Conservation (phyloP, 2,329 filamentous ascomycete species). For the Aspergillus aculeatinus region DNA sequence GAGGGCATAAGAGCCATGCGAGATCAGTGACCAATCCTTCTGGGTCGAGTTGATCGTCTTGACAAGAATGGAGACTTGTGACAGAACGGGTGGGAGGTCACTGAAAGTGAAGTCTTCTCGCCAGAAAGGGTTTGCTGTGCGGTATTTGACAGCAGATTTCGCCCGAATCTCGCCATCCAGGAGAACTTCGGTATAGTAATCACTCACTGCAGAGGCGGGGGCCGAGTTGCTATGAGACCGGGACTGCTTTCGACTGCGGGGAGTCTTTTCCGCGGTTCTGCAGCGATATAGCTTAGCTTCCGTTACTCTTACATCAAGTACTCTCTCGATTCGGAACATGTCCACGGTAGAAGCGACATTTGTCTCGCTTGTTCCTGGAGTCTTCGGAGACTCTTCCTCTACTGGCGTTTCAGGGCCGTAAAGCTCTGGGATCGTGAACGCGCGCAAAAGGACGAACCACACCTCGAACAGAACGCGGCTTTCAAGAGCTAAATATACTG, state of each 20-base stretch:
- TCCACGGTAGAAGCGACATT: constrained; percentile 47
- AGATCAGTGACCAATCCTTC: constrained; percentile 51
- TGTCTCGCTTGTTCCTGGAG: constrained; percentile 28
- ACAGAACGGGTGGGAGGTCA: constrained; percentile 50
- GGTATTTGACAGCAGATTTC: constrained; percentile 49
- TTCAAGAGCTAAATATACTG: constrained; percentile 85
- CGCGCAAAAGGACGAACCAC: constrained; percentile 89
- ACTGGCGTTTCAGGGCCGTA: constrained; percentile 63
- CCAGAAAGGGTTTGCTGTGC: constrained; percentile 50
- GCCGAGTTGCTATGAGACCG: constrained; percentile 30
- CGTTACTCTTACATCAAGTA: constrained; percentile 59
- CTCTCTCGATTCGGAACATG: constrained; percentile 67
- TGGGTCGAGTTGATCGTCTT: constrained; percentile 49
- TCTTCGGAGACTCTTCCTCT: constrained; percentile 45
- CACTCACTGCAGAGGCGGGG: constrained; percentile 34
- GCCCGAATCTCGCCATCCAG: constrained; percentile 51
- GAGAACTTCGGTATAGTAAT: constrained; percentile 51
- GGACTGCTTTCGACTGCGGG: constrained; percentile 35
- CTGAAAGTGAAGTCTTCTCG: constrained; percentile 49
- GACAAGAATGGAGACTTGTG: constrained; percentile 46
- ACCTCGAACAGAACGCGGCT: constrained; percentile 91
- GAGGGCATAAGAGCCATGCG: constrained; percentile 46
- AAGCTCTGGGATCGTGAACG: constrained; percentile 87
- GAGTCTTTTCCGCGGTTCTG: constrained; percentile 32
- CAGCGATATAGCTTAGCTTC: constrained; percentile 57